phyloP scores from a whole-genome alignment of 192 early-diverging fungal species.

The Allomyces macrogynus region DNA sequence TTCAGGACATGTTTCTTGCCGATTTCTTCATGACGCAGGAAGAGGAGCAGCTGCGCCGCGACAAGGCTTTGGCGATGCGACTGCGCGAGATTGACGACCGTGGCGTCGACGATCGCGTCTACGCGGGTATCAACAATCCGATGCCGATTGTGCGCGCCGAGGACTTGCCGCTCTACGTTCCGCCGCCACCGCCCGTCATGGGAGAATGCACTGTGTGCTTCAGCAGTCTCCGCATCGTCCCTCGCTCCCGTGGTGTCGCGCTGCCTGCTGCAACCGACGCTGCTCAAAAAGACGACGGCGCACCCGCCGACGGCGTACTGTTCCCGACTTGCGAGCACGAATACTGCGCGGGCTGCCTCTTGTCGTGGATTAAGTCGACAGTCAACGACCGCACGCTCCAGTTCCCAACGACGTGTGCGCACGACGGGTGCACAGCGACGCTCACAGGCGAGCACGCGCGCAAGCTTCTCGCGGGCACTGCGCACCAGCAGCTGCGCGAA shows the following conservation, averaged over 20 bases:
- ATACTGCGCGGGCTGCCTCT: not conserved
- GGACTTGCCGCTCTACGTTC: not conserved
- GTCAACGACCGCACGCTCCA: not conserved
- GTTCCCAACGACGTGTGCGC: not conserved
- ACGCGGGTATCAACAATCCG: not conserved
- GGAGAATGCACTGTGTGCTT: not conserved
- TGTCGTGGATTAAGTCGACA: not conserved
- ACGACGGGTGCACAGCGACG: not conserved
- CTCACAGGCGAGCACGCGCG: not conserved
- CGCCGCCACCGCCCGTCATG: not conserved
- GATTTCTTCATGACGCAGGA: not conserved
- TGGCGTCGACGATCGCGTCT: not conserved
- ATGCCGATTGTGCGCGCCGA: not conserved
- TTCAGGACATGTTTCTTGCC: not conserved
- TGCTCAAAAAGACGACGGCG: not conserved
- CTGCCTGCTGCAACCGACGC: not conserved
- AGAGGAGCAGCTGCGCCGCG: not conserved
- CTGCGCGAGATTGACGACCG: not conserved
- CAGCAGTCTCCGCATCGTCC: not conserved
- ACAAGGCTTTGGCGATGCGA: not conserved
- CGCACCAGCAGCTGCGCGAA: no score
- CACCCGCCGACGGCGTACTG: not conserved
- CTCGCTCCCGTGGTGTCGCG: not conserved
- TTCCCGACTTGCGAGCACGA: slow-evolving; percentile 1
- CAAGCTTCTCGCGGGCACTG: no score